Conservation (phyloP, 495 filamentous ascomycete genomes). For the Aeminium ludgeri region DNA sequence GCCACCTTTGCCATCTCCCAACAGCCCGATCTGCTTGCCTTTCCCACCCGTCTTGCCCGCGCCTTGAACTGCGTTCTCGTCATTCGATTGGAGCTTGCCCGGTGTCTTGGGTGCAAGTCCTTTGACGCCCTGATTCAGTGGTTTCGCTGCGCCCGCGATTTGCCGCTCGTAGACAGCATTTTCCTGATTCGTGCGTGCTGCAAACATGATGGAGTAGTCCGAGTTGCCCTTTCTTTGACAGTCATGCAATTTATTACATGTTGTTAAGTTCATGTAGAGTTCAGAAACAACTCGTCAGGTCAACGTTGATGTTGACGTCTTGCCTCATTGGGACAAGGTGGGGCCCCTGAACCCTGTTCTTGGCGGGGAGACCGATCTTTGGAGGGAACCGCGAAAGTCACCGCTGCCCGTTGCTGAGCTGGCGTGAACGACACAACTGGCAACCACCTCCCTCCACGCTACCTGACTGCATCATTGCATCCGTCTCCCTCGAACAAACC, state of each 20-base stretch:
- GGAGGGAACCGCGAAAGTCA: too few relatives aligned
- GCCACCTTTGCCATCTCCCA: constrained; percentile 25
- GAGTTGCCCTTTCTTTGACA: background rate
- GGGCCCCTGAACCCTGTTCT: too few relatives aligned
- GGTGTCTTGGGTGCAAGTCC: constrained; percentile 63
- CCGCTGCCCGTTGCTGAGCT: too few relatives aligned
- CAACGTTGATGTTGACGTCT: constrained; percentile 4
- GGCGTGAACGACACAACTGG: too few relatives aligned
- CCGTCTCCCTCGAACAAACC: too few relatives aligned
- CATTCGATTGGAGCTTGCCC: constrained; percentile 64
- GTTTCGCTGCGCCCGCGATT: constrained; percentile 58
- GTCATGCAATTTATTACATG: background rate
- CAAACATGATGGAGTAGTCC: constrained; percentile 41
- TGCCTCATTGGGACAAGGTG: background rate
- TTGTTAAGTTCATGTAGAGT: too few relatives aligned
- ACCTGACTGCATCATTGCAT: too few relatives aligned
- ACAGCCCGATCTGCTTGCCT: constrained; percentile 36
- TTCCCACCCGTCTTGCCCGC: constrained; percentile 44
- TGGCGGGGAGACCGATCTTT: too few relatives aligned
- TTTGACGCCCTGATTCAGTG: constrained; percentile 49
- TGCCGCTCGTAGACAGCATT: constrained; percentile 67
- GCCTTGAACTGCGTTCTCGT: constrained; percentile 61
- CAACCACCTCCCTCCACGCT: too few relatives aligned
- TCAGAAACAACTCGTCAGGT: too few relatives aligned
- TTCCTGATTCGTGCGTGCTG: constrained; percentile 66